Evolutionary conservation across 1,284 basidiomycete species (phyloP), one percentile per base, ranked within the genome.

Genomic region (Cutaneotrichosporon dermatis): DNA sequence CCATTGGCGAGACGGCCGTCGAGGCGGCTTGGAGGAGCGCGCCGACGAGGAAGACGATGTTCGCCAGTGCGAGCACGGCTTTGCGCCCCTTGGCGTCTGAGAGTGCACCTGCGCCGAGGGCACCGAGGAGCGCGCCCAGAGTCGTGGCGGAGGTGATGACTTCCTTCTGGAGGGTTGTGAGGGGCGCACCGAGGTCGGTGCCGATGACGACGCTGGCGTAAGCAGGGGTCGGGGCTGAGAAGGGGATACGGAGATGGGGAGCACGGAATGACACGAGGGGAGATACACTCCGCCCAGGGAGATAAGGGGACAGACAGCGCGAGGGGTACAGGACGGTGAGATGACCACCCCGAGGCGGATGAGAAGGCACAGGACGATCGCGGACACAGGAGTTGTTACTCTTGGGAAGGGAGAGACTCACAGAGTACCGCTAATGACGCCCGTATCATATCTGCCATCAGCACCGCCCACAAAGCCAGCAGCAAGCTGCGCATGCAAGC

Each of bases 101-200:
- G 46, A 88, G 76, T 53, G 86, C 79, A 3, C 89, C 89, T 1
- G 88, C 86, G 4, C 79, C 80, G 12, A 91, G 80, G 42, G 87
- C 86, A 13, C 88, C 89, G 3, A 91, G 58, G 3, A 92, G 81
- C 0, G 89, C 89, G 8, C 88, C 88, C 33, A 91, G 80, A 0
- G 89, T 91, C 0, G 89, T 92, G 0, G 88, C 81, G 1, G 88
- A 88, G 0, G 89, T 90, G 68, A 90, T 89, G 46, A 88, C 81
- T 82, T 90, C 88, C 80, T 89, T 88, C 74, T 90, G 85, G 45
- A 81, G 79, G 63, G 85, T 81, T 0, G 85, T 84, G 10, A 90
- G 79, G 8, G 73, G 71, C 11, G 76, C 80, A 4, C 87, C 87
- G 35, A 90, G 80, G 68, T 90, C 88, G 3, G 80, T 79, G 0